Evolutionary conservation across 768 basidiomycete genomes (phyloP), one percentile per base, ranked within the genome.

Genomic region (Tubosaeta sp.): DNA sequence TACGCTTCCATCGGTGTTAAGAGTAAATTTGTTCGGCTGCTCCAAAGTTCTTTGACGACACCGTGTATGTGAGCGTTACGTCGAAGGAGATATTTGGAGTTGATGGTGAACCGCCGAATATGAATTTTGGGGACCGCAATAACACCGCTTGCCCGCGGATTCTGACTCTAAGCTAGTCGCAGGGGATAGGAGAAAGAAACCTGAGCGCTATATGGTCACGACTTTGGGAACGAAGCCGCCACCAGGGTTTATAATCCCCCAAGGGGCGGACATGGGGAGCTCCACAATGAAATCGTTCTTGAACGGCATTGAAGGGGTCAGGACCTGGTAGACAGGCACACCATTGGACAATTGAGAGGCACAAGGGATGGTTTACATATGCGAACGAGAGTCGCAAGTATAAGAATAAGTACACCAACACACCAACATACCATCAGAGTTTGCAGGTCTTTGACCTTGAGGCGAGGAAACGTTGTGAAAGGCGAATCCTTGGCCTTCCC

Each of bases 401-500:
- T 13, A 30, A 34, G 43, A 13, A 32, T 27, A 43, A 41, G n/a
- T n/a, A n/a, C n/a, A 40, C 39, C 19, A 44, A 27, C 27, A 27
- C 3, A 30, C 21, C 32, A 18, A 34, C 7, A 24, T 51, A 44
- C 42, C 27, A 27, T 6, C 9, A 27, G 27, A 27, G 27, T 27
- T 27, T 27, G 27, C 4, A 27, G 27, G 27, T 27, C 27, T 27
- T 27, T 6, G 27, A 27, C 27, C 27, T 9, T 27, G 27, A 49
- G 34, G 32, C 32, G 42, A 47, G 34, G 49, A 45, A 52, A 61
- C 61, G 61, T 60, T 27, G 58, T 57, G 40, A 30, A 38, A 48
- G n/a, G 50, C 42, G 51, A 55, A 55, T 64, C 59, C 39, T 48
- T 53, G 35, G 24, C 21, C 36, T 60, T 61, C 61, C 30, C 51